Conservation (phyloP, 305 asterid species). For the Fraxinus sp. region DNA sequence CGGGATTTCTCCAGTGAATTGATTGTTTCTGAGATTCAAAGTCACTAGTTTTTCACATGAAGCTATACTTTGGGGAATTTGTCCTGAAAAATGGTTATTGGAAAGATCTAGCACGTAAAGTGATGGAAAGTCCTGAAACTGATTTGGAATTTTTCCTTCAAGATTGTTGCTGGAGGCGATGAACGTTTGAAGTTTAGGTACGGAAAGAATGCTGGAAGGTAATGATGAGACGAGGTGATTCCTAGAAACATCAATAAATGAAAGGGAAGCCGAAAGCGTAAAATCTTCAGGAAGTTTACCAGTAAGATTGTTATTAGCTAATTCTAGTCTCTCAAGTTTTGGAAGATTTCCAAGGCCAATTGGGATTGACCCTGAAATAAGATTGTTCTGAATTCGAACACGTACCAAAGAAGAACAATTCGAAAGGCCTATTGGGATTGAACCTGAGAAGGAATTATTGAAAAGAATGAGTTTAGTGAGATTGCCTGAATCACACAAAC, state of each 20-base stretch:
- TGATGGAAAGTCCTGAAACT: conserved; percentile 61
- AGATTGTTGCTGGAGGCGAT: conserved; percentile 56
- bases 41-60: conserved; percentile 62
- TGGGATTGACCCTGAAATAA: conserved; percentile 64
- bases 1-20: conserved; percentile 73
- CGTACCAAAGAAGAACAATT: conserved; percentile 67
- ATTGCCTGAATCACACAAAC: conserved; percentile 50
- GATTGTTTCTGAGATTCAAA: conserved; percentile 54
- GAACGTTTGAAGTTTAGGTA: conserved; percentile 61
- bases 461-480: conserved; percentile 79
- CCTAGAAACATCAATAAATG: conserved; percentile 59
- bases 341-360: conserved; percentile 62
- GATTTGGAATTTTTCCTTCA: conserved; percentile 56
- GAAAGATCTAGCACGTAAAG: conserved; percentile 71
- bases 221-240: conserved; percentile 54
- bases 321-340: conserved; percentile 57
- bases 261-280: conserved; percentile 52
- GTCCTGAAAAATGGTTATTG: conserved; percentile 52
- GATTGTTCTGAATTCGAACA: conserved; percentile 63
- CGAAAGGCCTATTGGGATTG: conserved; percentile 53
- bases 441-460: conserved; percentile 70
- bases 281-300: conserved; percentile 71
- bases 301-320: conserved; percentile 57
- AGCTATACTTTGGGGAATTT: conserved; percentile 63
- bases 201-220: conserved; percentile 53